Base-by-base conservation (phyloP, 345 rosid genomes). In the Acer yangbiense region DNA sequence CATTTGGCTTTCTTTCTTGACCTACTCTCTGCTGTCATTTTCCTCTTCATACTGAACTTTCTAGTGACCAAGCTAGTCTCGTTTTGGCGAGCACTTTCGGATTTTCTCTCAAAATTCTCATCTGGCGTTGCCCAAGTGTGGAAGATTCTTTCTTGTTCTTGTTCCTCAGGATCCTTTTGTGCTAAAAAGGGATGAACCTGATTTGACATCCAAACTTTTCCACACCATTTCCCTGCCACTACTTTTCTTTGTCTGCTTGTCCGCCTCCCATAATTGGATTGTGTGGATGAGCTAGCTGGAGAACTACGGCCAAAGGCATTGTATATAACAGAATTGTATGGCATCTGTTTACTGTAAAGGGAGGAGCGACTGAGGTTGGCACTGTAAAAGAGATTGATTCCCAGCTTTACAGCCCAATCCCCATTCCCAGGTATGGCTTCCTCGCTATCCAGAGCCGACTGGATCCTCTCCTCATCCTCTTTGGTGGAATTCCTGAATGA, bases 141-240 rank as follows among this genome's bases (percentile, higher is more conserved):
- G 48, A 52, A 61, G 82, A 81, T 85, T 78, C 80, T 81, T 68
- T 89, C 98, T 80, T 78, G 85, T 44, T 91, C 96, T 78, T 81
- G 91, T 18, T 80, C 93, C 52, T 89, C 89, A 41, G 85, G 70
- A 83, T 90, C 92, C 81, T 73, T 74, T 74, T 81, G 82, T 25
- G 83, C 81, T 74, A 95, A 80, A 83, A 92, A 84, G 32, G 96
- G 88, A 83, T 95, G 99, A 80, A 95, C 95, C 89, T 91, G 98
- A 88, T 89, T 92, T 73, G 99, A 95, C 98, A 91, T 95, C 98
- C 99, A 95, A 81, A 93, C 94, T 81, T 85, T 93, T 68, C 99
- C 99, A 79, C 99, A 95, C 99, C 99, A 95, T 89, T 88, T 95
- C 50, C 98, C 99, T 2, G 82, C 99, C 81, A 93, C 98, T 41